Base-by-base conservation (phyloP, 2,329 filamentous ascomycete genomes). In the Pseudogymnoascus sp. region DNA sequence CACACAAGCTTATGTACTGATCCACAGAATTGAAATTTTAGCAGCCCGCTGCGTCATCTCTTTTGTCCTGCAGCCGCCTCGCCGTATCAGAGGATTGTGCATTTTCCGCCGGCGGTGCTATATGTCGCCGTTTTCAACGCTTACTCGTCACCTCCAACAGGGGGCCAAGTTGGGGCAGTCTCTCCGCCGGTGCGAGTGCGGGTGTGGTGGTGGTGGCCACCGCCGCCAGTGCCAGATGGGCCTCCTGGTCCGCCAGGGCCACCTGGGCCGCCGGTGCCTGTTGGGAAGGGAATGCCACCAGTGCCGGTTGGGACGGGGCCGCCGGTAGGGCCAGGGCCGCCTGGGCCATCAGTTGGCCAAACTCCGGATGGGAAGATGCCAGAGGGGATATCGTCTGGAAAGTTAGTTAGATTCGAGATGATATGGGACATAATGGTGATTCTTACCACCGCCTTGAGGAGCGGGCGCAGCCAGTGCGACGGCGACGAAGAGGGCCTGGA, bases 401-500 rank as follows among this genome's bases (percentile, higher is more conserved):
- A 31, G 45, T 52, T 31, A 52, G 45, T 31, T 6, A n/a, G 25
- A 9, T 15, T 48, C 13, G 2, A 48, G 6, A 48, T 29, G 27
- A 15, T 45, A 27, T 27, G 12, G 21, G 45, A 13, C 5, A 1
- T 13, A 52, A 27, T 52, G 45, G n/a, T 7, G 45, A 5, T 15
- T 31, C 45, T 52, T 52, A 52, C 45, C 45, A 52, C 45, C 21
- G 12, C 21, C 45, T 31, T 52, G 45, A 31, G 45, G 45, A 52
- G 45, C 45, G 45, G 45, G 45, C 45, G 45, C 45, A 52, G 45
- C 45, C 25, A 52, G 45, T 52, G 45, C 45, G 45, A 31, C 45
- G 25, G 45, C 45, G n/a, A 29, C 45, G 45, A 52, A 52, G 25
- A 31, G 27, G 9, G 45, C 45, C 45, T 52, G 45, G 45, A 52